A percentile compares a stretch with the other conserved stretches of the same genome.
These are phyloP conservation scores for Scheffersomyces spartinae DNA, from an alignment of 805 yeast species.

Conservation along the genomic window DNA sequence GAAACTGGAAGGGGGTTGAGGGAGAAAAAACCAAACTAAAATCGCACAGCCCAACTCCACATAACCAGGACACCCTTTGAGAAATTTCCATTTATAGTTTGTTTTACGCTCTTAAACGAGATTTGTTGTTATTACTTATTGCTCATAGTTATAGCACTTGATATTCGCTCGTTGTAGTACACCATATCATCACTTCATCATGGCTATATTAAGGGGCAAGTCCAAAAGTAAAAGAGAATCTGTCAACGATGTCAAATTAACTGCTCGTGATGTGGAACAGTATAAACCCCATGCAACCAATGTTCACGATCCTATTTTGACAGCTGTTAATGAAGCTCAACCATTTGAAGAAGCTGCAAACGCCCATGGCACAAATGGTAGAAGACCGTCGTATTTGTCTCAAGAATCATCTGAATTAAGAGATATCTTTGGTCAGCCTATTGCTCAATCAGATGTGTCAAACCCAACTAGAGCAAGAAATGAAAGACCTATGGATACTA, in stretches of 20 bases:
- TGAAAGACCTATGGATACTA: conserved; percentile 95
- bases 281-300: conserved; percentile 57
- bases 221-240: conserved; percentile 4
- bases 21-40: no score
- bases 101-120: no score
- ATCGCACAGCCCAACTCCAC: no score
- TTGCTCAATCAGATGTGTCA: conserved; percentile 70
- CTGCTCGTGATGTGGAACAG: conserved; percentile 17
- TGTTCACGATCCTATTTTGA: conserved; percentile 80
- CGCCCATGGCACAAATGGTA: conserved; percentile 21
- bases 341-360: conserved; percentile 66
- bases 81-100: no score
- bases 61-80: no score
- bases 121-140: no score
- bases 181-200: no score
- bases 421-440: conserved; percentile 82
- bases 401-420: conserved; percentile 45
- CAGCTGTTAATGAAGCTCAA: conserved; percentile 91
- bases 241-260: conserved; percentile 20
- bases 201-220: conserved; percentile 23
- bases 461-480: conserved; percentile 91
- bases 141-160: no score
- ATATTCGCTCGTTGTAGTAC: no score
- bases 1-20: no score
- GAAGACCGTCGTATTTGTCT: conserved; percentile 30